Base-by-base conservation (phyloP, 2,329 filamentous ascomycete genomes). In the Ceratocystis alfenasii region DNA sequence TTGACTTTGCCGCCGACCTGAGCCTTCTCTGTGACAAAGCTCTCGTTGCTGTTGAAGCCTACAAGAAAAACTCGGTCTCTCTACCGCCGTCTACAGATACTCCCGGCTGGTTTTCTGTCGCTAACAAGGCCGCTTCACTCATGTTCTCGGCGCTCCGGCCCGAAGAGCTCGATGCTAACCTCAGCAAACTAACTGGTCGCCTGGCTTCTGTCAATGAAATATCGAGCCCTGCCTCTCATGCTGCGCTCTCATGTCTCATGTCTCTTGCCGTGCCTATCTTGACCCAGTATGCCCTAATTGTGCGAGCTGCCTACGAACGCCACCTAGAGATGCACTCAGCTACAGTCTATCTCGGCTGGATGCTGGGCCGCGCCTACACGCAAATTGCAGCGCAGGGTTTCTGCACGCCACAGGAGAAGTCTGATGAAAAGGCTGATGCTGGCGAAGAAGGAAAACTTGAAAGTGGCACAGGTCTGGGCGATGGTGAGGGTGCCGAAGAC, bases 401-500 rank as follows among this genome's bases (percentile, higher is more conserved):
- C 79, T 99, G 94, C 73, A 90, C 87, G 22, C 94, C 94, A 0
- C 81, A 88, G 25, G 92, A 97, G 71, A 87, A 91, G 70, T 85
- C 85, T 0, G 83, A 89, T 50, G 84, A 87, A 62, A 84, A 87
- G 66, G 81, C 85, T 63, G 84, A 83, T 22, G 83, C 89, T 67
- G 89, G 92, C 12, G 88, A 95, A 70, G 82, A 84, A 28, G 89
- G 92, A 12, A 88, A 95, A 71, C 79, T 96, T 36, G 93, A 99
- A 75, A 86, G 85, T 46, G 95, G 95, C 17, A 97, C 92, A 10
- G 95, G 94, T 44, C 84, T 99, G 28, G 95, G 94, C 22, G 94
- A 96, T 59, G 95, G 94, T 10, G 89, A 96, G 74, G 55, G 93
- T n/a, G 92, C 88, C 3, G 92, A 99, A 73, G 93, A 99, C 74